Evolutionary conservation across 345 rosid species (phyloP), one percentile per base, ranked within the genome.

Genomic region (Barbarea vulgaris): DNA sequence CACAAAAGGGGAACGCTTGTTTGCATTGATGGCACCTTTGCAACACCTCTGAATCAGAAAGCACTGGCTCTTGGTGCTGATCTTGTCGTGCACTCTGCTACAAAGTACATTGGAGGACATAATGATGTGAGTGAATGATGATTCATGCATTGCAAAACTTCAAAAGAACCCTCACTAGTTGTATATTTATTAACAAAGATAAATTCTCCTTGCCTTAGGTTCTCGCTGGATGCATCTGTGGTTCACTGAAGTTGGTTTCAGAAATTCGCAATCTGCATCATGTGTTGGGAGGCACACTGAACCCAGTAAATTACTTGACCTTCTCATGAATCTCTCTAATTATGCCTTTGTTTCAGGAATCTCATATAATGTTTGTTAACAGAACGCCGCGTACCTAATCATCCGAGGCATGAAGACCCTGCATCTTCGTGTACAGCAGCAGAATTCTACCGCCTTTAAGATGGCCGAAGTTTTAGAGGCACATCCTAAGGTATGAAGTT

Each of bases 401-500:
- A 90, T 90, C 79, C 93, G 97, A 76, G 99, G 99, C 90, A 95
- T 95, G 96, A 95, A 95, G 92, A 95, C 99, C 46, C 79, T 95
- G 87, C 91, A 95, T 86, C 99, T 95, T 84, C 98, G 97, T 86
- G 94, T 95, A 88, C 87, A 81, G 91, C 96, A 89, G 85, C 98
- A 95, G 74, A 95, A 95, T 81, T 85, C 89, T 18, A 95, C 99
- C 30, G 99, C 91, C 52, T 69, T 84, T 72, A 84, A 89, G 96
- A 91, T 95, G 97, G 98, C 99, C 93, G 70, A 89, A 82, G 58
- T 95, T 93, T 95, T 95, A 90, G 98, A 95, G 98, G 99, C 90
- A 75, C 99, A 95, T 95, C 98, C 98, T 67, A 95, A 87, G 97
- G 98, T 92, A 72, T 72, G 33, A 54, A 44, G 14, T 69, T 28